phyloP scores from a whole-genome alignment of 257 asterid genomes.

The Linaria vulgaris region DNA sequence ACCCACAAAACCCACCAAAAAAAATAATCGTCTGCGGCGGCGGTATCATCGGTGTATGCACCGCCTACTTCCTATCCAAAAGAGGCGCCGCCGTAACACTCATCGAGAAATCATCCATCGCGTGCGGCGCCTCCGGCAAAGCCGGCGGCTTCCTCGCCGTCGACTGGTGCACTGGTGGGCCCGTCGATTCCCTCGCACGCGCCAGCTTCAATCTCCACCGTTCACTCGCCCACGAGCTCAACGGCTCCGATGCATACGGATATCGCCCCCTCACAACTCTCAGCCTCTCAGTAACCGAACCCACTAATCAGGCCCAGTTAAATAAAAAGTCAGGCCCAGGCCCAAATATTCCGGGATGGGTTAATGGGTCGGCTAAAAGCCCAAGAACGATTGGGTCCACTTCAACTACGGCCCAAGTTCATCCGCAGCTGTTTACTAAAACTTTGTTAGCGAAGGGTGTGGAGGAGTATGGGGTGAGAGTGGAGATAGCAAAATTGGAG shows the following conservation, averaged over 20 bases:
- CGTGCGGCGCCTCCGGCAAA: slow-evolving; percentile 91
- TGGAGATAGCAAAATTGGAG: slow-evolving; percentile 67
- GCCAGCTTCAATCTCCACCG: slow-evolving; percentile 94
- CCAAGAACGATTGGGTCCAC: slow-evolving; percentile 71
- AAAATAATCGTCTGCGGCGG: slow-evolving; percentile 92
- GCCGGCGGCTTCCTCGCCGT: slow-evolving; percentile 92
- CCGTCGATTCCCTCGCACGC: slow-evolving; percentile 71
- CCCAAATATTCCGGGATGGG: slow-evolving; percentile 65
- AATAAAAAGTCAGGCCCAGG: slow-evolving; percentile 25
- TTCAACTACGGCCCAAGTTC: slow-evolving; percentile 85
- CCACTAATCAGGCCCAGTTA: slow-evolving; percentile 30
- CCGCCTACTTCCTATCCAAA: slow-evolving; percentile 78
- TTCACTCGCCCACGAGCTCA: slow-evolving; percentile 66
- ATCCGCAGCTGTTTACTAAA: slow-evolving; percentile 68
- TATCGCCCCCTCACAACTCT: slow-evolving; percentile 78
- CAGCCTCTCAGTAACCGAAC: slow-evolving; percentile 55
- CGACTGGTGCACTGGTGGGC: slow-evolving; percentile 84
- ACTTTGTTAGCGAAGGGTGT: slow-evolving; percentile 61
- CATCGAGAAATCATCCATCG: slow-evolving; percentile 78
- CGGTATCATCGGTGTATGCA: slow-evolving; percentile 89
- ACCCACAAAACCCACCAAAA: slow-evolving; percentile 54
- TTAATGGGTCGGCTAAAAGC: slow-evolving; percentile 59
- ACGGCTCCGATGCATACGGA: slow-evolving; percentile 72
- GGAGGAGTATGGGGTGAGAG: slow-evolving; percentile 59
- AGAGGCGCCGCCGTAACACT: slow-evolving; percentile 74